Percentiles rank a stretch among this genome's conserved stretches.
These are phyloP conservation scores for Ambrosiella xylebori DNA, from an alignment of 2,329 filamentous ascomycete genomes.

Conservation along the genomic window DNA sequence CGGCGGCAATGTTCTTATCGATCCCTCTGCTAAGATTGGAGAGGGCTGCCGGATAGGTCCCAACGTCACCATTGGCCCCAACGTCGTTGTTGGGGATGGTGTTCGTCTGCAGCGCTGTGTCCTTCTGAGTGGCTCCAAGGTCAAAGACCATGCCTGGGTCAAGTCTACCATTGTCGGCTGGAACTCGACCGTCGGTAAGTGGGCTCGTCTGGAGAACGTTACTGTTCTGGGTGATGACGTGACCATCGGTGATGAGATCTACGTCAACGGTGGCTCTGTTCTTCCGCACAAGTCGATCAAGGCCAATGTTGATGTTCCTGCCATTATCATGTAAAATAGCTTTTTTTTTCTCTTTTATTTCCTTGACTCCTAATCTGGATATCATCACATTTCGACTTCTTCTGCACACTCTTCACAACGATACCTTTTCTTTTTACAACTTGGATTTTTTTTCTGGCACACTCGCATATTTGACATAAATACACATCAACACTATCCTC, in stretches of 20 bases:
- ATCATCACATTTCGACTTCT: slow-evolving; percentile 6
- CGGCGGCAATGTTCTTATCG: slow-evolving; percentile 89
- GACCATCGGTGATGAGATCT: slow-evolving; percentile 93
- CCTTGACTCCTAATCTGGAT: background rate
- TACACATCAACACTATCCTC: background rate
- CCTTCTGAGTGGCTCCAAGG: slow-evolving; percentile 71
- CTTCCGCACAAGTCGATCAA: slow-evolving; percentile 98
- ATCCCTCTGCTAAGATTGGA: slow-evolving; percentile 87
- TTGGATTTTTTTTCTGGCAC: slow-evolving; percentile 1
- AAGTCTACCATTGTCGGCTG: slow-evolving; percentile 98
- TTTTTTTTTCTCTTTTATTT: slow-evolving; percentile 3
- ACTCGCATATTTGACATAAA: background rate
- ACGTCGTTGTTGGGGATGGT: slow-evolving; percentile 83
- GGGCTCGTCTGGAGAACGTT: slow-evolving; percentile 93
- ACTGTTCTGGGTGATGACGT: slow-evolving; percentile 97
- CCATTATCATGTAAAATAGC: slow-evolving; percentile 45
- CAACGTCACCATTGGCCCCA: slow-evolving; percentile 88
- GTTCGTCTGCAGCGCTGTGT: slow-evolving; percentile 89
- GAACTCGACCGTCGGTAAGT: slow-evolving; percentile 91
- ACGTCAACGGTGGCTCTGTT: slow-evolving; percentile 92
- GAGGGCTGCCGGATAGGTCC: slow-evolving; percentile 97
- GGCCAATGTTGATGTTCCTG: slow-evolving; percentile 73
- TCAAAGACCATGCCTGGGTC: slow-evolving; percentile 98
- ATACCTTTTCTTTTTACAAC: slow-evolving; percentile 5
- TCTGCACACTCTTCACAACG: slow-evolving; percentile 9